Conservation (phyloP, 352 stramenopile genomes). For the Globisporangium okanoganense region DNA sequence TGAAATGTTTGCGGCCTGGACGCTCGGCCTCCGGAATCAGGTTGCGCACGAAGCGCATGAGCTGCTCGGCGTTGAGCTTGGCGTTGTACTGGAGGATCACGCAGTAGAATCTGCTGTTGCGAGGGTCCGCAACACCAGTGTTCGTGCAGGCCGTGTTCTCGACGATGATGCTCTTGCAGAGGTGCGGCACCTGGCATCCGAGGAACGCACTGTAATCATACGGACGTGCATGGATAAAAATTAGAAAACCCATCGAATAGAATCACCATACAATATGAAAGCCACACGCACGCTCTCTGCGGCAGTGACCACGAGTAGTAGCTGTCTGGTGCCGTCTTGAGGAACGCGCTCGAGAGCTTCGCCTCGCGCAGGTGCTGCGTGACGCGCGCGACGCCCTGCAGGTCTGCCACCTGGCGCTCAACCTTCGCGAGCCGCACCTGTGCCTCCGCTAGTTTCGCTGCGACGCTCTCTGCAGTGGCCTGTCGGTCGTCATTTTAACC, state of each 20-base stretch:
- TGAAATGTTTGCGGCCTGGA: constrained; percentile 77
- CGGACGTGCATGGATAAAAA: no score
- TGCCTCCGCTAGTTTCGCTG: constrained; percentile 7
- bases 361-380: constrained; percentile 22
- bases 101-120: constrained; percentile 81
- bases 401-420: constrained; percentile 13
- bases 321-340: constrained; percentile 60
- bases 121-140: constrained; percentile 42
- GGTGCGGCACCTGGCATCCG: constrained; percentile 52
- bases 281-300: constrained; percentile 44
- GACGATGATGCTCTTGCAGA: constrained; percentile 90
- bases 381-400: constrained; percentile 16
- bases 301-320: constrained; percentile 77
- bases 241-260: background rate
- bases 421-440: constrained; percentile 9
- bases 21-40: constrained; percentile 48
- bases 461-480: constrained; percentile 4
- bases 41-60: constrained; percentile 75
- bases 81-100: constrained; percentile 86
- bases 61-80: constrained; percentile 77
- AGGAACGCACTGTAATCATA: constrained; percentile 43
- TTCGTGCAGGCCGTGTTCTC: constrained; percentile 82
- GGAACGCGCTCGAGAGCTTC: constrained; percentile 50
- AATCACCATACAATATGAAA: background rate
- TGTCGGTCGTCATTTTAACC: background rate